Base-by-base conservation (phyloP, 192 early-diverging fungal genomes). In the Geranomyces variabilis region DNA sequence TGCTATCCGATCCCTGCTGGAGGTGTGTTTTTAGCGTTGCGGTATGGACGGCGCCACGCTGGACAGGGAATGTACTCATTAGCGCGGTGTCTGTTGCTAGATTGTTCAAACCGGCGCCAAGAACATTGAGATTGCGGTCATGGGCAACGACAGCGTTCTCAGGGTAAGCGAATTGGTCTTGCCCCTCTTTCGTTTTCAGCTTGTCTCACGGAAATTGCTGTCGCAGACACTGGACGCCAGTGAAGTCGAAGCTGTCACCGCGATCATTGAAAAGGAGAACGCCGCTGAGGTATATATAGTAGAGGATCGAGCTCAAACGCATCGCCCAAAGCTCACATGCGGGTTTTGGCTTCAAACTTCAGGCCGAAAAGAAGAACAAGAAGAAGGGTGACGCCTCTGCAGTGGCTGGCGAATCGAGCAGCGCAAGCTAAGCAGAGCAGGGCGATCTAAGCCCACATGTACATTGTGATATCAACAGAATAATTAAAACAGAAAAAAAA, bases 21-120 rank as follows among this genome's bases (percentile, higher is more conserved):
- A 97, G 86, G 90, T 90, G 76, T 12, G 61, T 24, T 41, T 41
- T 30, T 34, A 7, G 5, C 15, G 3, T 14, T 8, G 19, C 6
- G 26, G 26, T 24, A 14, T 3, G 26, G 51, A 24, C 46, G 12
- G 19, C 46, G 46, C n/a, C n/a, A n/a, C n/a, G 24, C 10, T 57
- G 46, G 10, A 19, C 46, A 47, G 46, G 10, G 46, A 47, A 47
- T 47, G 46, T 47, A n/a, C n/a, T n/a, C n/a, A n/a, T n/a, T n/a
- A n/a, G n/a, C n/a, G n/a, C n/a, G n/a, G n/a, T n/a, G n/a, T n/a
- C n/a, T n/a, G n/a, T n/a, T n/a, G n/a, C n/a, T 63, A 90, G 87
- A 93, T 98, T 69, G 97, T 99, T 63, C 97, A 99, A 86, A 99
- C 95, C 4, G 97, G 97, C 44, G 93, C 97, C 64, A 99, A 99